Percentiles rank a stretch among this genome's conserved stretches.
These are phyloP conservation scores for Cyclocybe aegerita DNA, from an alignment of 768 basidiomycete genomes.

Conservation along the genomic window DNA sequence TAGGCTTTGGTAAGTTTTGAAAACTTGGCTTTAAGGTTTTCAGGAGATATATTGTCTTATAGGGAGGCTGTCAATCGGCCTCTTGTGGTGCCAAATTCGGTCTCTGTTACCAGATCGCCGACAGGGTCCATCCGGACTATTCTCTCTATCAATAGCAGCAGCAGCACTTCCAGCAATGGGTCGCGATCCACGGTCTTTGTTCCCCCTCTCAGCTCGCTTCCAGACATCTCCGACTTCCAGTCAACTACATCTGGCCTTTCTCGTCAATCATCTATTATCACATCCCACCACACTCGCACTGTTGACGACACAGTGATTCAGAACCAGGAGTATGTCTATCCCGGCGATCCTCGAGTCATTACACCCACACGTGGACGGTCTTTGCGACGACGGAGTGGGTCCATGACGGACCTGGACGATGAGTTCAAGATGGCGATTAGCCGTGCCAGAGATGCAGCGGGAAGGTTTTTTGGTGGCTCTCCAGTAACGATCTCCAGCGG, in stretches of 20 bases:
- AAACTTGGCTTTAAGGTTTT: slow-evolving; percentile 5
- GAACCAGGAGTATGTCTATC: slow-evolving; percentile 66
- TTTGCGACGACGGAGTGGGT: slow-evolving; percentile 55
- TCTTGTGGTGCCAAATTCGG: slow-evolving; percentile 43
- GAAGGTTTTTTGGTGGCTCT: slow-evolving; percentile 46
- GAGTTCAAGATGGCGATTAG: slow-evolving; percentile 50
- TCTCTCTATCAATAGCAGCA: slow-evolving; percentile 48
- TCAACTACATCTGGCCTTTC: slow-evolving; percentile 32
- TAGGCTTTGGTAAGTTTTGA: slow-evolving; percentile 69
- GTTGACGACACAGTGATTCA: slow-evolving; percentile 74
- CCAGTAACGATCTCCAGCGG: slow-evolving; percentile 77
- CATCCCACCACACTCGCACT: slow-evolving; percentile 61
- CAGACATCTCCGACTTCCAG: slow-evolving; percentile 66
- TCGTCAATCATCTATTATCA: slow-evolving; percentile 39
- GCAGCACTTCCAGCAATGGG: slow-evolving; percentile 45
- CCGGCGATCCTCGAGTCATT: slow-evolving; percentile 72
- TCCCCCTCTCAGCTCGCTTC: slow-evolving; percentile 69
- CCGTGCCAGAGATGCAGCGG: slow-evolving; percentile 42
- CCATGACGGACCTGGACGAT: slow-evolving; percentile 71
- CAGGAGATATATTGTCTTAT: slow-evolving; percentile 3
- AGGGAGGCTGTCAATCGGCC: slow-evolving; percentile 82
- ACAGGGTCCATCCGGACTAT: slow-evolving; percentile 70
- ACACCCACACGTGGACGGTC: slow-evolving; percentile 52
- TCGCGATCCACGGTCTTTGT: slow-evolving; percentile 78
- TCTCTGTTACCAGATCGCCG: slow-evolving; percentile 48